phyloP scores from a whole-genome alignment of 2,329 filamentous ascomycete genomes.

The Moelleriella libera region DNA sequence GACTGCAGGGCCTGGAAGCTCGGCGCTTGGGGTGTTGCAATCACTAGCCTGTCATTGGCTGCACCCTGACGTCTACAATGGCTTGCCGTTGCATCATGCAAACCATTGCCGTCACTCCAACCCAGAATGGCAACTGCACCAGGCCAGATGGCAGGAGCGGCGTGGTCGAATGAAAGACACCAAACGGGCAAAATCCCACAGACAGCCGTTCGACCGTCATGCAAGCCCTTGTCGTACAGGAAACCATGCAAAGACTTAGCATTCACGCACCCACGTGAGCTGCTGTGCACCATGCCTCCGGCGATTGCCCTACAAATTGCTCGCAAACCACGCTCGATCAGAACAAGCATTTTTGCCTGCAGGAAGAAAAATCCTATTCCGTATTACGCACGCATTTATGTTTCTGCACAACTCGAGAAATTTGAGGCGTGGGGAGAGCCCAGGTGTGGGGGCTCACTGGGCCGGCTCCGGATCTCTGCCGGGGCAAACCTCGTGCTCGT shows the following conservation, averaged over 20 bases:
- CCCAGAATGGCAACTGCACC: background rate
- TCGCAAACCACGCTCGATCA: too few relatives aligned
- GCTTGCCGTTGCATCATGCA: conserved; percentile 2
- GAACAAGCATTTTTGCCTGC: background rate
- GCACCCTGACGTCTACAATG: background rate
- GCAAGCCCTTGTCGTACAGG: background rate
- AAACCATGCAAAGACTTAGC: too few relatives aligned
- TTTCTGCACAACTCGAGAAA: background rate
- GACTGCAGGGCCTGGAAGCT: too few relatives aligned
- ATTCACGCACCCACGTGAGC: too few relatives aligned
- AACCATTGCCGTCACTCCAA: background rate
- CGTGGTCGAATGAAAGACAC: background rate
- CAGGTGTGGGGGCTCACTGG: conserved; percentile 1
- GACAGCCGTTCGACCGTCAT: background rate
- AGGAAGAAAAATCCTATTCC: background rate
- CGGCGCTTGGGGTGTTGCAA: background rate
- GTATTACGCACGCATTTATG: background rate
- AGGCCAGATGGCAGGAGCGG: background rate
- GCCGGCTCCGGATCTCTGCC: conserved; percentile 3
- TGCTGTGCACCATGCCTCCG: too few relatives aligned
- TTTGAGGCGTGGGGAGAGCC: background rate
- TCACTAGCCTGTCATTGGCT: conserved; percentile 2
- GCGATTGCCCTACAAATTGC: too few relatives aligned
- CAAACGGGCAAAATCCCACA: background rate
- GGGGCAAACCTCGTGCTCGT: conserved; percentile 2